Conservation (phyloP, 2,329 filamentous ascomycete genomes). For the Penicillium sp. region DNA sequence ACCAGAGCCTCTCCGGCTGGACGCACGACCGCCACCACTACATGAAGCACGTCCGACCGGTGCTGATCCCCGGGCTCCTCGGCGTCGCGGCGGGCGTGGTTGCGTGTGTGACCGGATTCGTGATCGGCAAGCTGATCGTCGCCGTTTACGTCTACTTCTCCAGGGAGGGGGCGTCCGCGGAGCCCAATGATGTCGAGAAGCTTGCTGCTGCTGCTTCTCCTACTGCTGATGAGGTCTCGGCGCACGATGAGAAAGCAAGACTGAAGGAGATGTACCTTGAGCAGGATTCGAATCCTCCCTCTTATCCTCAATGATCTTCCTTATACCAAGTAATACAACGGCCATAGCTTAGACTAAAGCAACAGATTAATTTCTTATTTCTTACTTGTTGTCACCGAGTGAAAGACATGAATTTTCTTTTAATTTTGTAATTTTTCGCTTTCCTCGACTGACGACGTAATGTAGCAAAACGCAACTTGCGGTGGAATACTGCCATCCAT, state of each 20-base stretch:
- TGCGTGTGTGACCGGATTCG: constrained; percentile 45
- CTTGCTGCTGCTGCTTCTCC: not conserved
- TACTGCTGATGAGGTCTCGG: not conserved
- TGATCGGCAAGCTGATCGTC: constrained; percentile 34
- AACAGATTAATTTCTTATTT: too few species aligned
- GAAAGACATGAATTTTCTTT: not conserved
- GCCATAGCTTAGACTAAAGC: too few species aligned
- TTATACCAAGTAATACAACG: too few species aligned
- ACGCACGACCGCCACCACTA: constrained; percentile 28
- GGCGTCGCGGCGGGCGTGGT: constrained; percentile 44
- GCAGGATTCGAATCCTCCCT: not conserved
- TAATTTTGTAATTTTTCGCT: not conserved
- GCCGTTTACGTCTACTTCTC: constrained; percentile 19
- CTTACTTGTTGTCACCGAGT: too few species aligned
- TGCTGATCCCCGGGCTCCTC: constrained; percentile 45
- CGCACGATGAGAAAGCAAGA: not conserved
- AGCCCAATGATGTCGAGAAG: not conserved
- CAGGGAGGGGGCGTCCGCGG: not conserved
- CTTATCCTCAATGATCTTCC: not conserved
- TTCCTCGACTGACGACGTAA: too few species aligned
- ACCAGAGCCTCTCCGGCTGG: constrained; percentile 29
- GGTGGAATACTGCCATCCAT: too few species aligned
- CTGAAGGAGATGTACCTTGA: not conserved
- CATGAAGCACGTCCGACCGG: constrained; percentile 37
- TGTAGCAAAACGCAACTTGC: too few species aligned